These are phyloP conservation scores for Leucocoprinus birnbaumii DNA, from an alignment of 768 basidiomycete species.

Conservation along the genomic window DNA sequence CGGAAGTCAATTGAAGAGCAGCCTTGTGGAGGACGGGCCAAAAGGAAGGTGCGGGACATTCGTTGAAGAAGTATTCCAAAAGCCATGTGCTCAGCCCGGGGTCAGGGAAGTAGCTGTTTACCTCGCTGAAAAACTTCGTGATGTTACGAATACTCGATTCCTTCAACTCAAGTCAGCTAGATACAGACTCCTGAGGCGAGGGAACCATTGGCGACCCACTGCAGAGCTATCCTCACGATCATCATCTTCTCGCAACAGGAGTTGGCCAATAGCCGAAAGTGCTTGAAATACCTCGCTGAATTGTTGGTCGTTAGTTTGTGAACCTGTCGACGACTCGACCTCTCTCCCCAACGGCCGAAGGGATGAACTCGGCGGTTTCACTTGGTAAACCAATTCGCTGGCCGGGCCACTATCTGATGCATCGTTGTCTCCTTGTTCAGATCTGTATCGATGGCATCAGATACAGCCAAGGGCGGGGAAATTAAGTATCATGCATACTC, in stretches of 20 bases:
- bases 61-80: slow-evolving; percentile 15
- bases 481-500: not conserved
- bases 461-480: not conserved
- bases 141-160: not conserved
- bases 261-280: not conserved
- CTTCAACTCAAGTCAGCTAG: not conserved
- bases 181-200: too few species aligned
- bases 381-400: not conserved
- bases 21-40: slow-evolving; percentile 17
- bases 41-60: slow-evolving; percentile 16
- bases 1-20: slow-evolving; percentile 11
- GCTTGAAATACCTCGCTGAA: not conserved
- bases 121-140: slow-evolving; percentile 3
- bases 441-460: not conserved
- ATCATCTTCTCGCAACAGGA: not conserved
- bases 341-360: not conserved
- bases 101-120: slow-evolving; percentile 16
- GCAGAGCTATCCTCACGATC: not conserved
- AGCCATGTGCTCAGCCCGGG: slow-evolving; percentile 15
- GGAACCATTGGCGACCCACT: too few species aligned
- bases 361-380: not conserved
- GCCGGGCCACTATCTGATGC: slow-evolving; percentile 1
- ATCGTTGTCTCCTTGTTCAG: not conserved
- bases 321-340: not conserved
- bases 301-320: not conserved